Evolutionary conservation across 352 stramenopile genomes (phyloP), one percentile per base, ranked within the genome.

Genomic region (Bremia lactucae): DNA sequence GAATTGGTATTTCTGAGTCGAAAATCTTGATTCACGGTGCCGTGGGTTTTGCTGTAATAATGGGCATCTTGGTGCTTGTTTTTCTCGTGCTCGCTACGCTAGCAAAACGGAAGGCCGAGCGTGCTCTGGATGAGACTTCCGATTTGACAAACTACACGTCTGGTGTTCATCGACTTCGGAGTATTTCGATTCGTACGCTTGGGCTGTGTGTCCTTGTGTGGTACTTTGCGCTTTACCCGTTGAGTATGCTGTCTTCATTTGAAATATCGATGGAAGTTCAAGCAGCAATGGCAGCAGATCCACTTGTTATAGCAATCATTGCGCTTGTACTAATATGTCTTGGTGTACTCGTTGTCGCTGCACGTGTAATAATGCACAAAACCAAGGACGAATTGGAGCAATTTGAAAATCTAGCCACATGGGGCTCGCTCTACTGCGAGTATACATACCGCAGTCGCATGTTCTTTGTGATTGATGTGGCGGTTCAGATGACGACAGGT

Each of bases 181-280:
- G 64, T 29, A 51, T 62, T 15, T 84, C 72, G 11, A 77, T 82
- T 16, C 71, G 70, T 5, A 48, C 74, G 3, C 71, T 87, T 0
- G 69, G 73, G 2, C 47, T 88, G 19, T 69, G 56, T 18, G 61
- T 85, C 26, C 50, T 88, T 23, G 43, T 85, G 16, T 83, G 69
- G 67, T 69, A 72, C 55, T 78, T 83, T 31, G 46, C 59, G 9
- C 42, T 86, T 5, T 83, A 72, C 18, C 76, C 76, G 15, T 46
- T 87, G 22, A 79, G 68, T 31, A 59, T 83, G 49, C 59, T 84
- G 38, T 53, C 60, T 11, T 66, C 68, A 14, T 85, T 80, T 42
- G 75, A 83, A 39, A 83, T 82, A 19, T 69, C 57, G 11, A 88
- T 86, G 73, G 68, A 83, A 51, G 57, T 73, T 9, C 46, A 71